A percentile compares a stretch with the other conserved stretches of the same genome.
phyloP scores from a whole-genome alignment of 805 yeast species.

The Metschnikowia rubicola region DNA sequence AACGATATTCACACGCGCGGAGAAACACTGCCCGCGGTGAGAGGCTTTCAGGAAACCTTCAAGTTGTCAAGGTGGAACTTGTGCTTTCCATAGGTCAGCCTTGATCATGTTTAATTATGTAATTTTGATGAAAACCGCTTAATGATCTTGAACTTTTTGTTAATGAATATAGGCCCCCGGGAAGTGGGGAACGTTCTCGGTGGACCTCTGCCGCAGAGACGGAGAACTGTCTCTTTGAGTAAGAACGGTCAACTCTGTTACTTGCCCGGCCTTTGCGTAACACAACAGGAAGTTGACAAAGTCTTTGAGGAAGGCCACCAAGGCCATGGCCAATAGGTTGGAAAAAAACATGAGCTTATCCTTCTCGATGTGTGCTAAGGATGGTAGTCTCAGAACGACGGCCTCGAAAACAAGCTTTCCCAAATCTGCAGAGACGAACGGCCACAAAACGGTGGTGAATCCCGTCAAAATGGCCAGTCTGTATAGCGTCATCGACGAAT shows the following conservation, averaged over 20 bases:
- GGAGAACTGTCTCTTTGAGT: not conserved
- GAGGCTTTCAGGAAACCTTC: too few species aligned
- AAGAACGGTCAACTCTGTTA: constrained; percentile 26
- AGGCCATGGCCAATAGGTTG: constrained; percentile 31
- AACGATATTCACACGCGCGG: too few species aligned
- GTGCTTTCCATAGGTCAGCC: not conserved
- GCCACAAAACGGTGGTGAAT: constrained; percentile 39
- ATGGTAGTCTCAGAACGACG: constrained; percentile 11
- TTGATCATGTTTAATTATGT: constrained; percentile 2
- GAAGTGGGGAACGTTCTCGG: not conserved
- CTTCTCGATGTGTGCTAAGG: constrained; percentile 5
- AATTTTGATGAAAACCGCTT: constrained; percentile 3
- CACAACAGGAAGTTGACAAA: constrained; percentile 27
- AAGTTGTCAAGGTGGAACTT: too few species aligned
- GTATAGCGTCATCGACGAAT: constrained; percentile 23
- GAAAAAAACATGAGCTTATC: constrained; percentile 25
- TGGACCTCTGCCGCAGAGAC: not conserved
- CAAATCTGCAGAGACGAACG: constrained; percentile 32
- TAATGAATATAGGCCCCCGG: constrained; percentile 11
- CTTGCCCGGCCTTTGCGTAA: constrained; percentile 28
- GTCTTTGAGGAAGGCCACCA: constrained; percentile 36
- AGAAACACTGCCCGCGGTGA: too few species aligned
- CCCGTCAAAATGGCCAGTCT: constrained; percentile 26
- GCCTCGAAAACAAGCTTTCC: constrained; percentile 24
- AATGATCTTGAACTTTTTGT: not conserved